These are phyloP conservation scores for Moesziomyces parantarcticus DNA, from an alignment of 1,284 basidiomycete genomes.

Conservation along the genomic window DNA sequence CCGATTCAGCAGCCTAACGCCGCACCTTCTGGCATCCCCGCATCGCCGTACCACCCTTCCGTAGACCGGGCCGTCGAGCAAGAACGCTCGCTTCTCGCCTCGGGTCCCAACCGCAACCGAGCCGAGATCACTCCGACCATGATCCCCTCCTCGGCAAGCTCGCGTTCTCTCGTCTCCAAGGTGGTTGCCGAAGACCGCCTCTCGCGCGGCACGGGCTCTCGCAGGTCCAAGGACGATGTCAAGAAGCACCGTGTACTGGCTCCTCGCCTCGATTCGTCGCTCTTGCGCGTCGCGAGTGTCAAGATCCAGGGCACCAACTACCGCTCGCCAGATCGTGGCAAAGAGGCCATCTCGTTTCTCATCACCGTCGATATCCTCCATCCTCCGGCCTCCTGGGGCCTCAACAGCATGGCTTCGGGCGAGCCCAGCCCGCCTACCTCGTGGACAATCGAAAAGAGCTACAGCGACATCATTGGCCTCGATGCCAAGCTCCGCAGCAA, in stretches of 20 bases:
- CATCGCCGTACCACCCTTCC: slow-evolving; percentile 21
- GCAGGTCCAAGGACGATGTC: slow-evolving; percentile 26
- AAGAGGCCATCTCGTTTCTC: slow-evolving; percentile 85
- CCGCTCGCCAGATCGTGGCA: slow-evolving; percentile 83
- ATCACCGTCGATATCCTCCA: slow-evolving; percentile 70
- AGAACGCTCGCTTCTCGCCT: slow-evolving; percentile 41
- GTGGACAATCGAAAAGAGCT: slow-evolving; percentile 94
- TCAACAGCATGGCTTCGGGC: slow-evolving; percentile 44
- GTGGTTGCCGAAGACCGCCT: slow-evolving; percentile 30
- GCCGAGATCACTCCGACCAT: slow-evolving; percentile 33
- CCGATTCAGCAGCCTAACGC: slow-evolving; percentile 18
- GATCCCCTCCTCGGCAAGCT: slow-evolving; percentile 44
- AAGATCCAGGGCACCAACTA: slow-evolving; percentile 75
- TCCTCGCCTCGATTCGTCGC: slow-evolving; percentile 57
- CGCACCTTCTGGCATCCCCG: slow-evolving; percentile 18
- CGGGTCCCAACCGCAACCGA: slow-evolving; percentile 43
- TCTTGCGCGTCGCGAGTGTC: slow-evolving; percentile 54
- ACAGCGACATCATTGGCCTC: slow-evolving; percentile 86
- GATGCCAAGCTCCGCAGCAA: slow-evolving; percentile 76
- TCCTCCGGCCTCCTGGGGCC: slow-evolving; percentile 69
- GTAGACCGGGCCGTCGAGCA: slow-evolving; percentile 28
- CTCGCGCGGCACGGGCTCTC: slow-evolving; percentile 20
- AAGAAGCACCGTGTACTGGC: slow-evolving; percentile 31
- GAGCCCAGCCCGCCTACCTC: slow-evolving; percentile 74
- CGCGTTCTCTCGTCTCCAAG: slow-evolving; percentile 36